Evolutionary conservation across 2,329 filamentous ascomycete genomes (phyloP).

Genomic region (Aspergillus flavus): DNA sequence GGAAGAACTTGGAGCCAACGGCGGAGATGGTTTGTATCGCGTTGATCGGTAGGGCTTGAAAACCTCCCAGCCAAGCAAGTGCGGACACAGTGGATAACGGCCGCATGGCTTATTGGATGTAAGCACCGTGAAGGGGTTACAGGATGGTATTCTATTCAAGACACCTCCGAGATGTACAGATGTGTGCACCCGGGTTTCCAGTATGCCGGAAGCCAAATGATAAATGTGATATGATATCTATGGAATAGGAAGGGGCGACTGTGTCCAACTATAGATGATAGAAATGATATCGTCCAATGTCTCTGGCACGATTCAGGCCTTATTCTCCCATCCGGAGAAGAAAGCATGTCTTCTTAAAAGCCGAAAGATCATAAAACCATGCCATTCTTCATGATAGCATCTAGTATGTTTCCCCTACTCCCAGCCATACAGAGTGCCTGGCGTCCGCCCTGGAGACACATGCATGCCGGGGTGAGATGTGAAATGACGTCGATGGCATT

Average conservation of each 20-base stretch:
- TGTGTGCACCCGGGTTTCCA: background rate
- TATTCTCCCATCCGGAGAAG: background rate
- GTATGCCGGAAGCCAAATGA: background rate
- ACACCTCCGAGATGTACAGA: background rate
- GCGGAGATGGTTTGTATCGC: constrained; percentile 60
- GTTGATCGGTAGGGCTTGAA: constrained; percentile 30
- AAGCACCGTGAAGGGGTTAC: background rate
- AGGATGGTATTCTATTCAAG: background rate
- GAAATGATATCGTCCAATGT: background rate
- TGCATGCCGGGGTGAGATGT: constrained; percentile 7
- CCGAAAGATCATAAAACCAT: background rate
- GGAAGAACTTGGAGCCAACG: constrained; percentile 84
- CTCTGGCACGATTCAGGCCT: background rate
- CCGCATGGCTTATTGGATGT: background rate
- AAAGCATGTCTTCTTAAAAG: constrained; percentile 2
- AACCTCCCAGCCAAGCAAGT: constrained; percentile 28
- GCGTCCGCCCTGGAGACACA: constrained; percentile 9
- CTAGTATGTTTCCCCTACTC: constrained; percentile 4
- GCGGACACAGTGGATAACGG: background rate
- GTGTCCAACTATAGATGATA: background rate
- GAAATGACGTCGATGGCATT: constrained; percentile 18
- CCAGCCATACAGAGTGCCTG: constrained; percentile 14
- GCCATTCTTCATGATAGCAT: constrained; percentile 2
- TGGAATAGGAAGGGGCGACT: background rate
- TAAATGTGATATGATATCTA: background rate